phyloP scores from a whole-genome alignment of 805 yeast species.

The Brettanomyces nanus region DNA sequence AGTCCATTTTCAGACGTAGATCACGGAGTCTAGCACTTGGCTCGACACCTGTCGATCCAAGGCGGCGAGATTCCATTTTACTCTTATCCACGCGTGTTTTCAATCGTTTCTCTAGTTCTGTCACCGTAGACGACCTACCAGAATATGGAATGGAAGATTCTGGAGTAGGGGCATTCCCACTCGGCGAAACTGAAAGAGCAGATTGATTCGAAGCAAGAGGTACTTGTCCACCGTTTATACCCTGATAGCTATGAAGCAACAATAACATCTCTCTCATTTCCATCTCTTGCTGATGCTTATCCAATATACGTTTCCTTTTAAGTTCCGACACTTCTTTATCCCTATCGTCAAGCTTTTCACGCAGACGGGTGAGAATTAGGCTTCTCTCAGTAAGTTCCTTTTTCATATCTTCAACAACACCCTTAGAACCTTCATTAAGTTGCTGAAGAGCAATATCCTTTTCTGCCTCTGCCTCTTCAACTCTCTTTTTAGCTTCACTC shows the following conservation, averaged over 20 bases:
- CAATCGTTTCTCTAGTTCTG: conserved; percentile 31
- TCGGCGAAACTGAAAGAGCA: neutral
- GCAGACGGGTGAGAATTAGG: conserved; percentile 45
- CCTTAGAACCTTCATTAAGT: conserved; percentile 61
- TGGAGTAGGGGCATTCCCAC: neutral
- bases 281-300: conserved; percentile 67
- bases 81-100: conserved; percentile 38
- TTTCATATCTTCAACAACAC: conserved; percentile 51
- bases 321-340: conserved; percentile 55
- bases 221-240: neutral
- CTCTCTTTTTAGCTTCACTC: conserved; percentile 30
- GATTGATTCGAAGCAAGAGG: neutral
- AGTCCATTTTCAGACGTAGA: conserved; percentile 77
- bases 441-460: conserved; percentile 23
- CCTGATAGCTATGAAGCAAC: conserved; percentile 38
- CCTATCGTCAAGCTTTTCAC: conserved; percentile 55
- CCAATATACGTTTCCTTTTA: conserved; percentile 49
- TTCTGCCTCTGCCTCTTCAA: conserved; percentile 37
- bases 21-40: conserved; percentile 71
- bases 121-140: conserved; percentile 12
- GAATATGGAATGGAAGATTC: too few species aligned
- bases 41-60: conserved; percentile 42
- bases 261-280: conserved; percentile 70
- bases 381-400: conserved; percentile 59
- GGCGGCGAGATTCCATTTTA: conserved; percentile 31